These are phyloP conservation scores for Croton setiger DNA, from an alignment of 441 rosid species.

Conservation along the genomic window DNA sequence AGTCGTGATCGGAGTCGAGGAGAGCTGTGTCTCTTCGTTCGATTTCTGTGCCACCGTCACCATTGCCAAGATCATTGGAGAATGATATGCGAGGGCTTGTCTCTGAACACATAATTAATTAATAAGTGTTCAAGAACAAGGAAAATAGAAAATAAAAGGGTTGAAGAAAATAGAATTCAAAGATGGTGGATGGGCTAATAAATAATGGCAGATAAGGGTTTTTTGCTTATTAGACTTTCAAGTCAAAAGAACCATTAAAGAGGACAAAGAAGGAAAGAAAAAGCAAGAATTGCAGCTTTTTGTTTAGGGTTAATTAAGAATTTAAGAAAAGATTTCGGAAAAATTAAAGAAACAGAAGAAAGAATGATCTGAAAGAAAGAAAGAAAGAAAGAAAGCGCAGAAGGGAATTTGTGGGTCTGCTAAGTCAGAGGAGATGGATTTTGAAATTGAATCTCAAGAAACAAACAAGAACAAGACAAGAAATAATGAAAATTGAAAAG, in stretches of 20 bases:
- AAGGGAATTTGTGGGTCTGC: slow-evolving; percentile 17
- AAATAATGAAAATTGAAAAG: not conserved
- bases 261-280: not conserved
- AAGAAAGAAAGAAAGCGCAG: slow-evolving; percentile 14
- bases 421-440: not conserved
- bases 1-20: slow-evolving; percentile 48
- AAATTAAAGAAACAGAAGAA: slow-evolving; percentile 8
- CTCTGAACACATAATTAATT: slow-evolving; percentile 44
- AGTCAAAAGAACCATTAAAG: slow-evolving; percentile 15
- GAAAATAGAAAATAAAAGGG: not conserved
- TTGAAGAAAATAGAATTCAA: slow-evolving; percentile 28
- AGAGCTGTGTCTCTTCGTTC: slow-evolving; percentile 46
- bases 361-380: slow-evolving; percentile 18
- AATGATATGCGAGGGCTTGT: slow-evolving; percentile 60
- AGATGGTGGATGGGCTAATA: slow-evolving; percentile 25
- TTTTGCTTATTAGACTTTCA: not conserved
- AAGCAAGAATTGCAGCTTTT: not conserved
- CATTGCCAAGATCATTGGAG: slow-evolving; percentile 48
- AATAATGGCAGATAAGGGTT: not conserved
- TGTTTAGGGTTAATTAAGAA: not conserved
- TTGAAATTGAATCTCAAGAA: not conserved
- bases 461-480: slow-evolving; percentile 1
- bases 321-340: slow-evolving; percentile 9
- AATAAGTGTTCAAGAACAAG: not conserved
- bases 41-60: slow-evolving; percentile 24